Evolutionary conservation across 2,329 filamentous ascomycete genomes (phyloP).

Genomic region (Sclerotinia trifoliorum): DNA sequence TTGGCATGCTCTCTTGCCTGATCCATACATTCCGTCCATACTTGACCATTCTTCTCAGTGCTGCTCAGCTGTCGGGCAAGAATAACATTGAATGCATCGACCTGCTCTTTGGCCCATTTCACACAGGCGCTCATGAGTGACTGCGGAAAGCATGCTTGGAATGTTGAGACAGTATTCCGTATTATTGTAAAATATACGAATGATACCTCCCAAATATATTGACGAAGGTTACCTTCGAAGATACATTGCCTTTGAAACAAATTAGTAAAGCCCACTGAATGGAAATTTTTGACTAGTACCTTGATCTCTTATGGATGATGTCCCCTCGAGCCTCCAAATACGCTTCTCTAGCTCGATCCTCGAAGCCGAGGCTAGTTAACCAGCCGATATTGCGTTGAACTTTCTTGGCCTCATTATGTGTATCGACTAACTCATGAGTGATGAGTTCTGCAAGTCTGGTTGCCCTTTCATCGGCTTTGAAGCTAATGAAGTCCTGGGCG

Average conservation of each 20-base stretch:
- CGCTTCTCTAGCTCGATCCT: slow-evolving; percentile 82
- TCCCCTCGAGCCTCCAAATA: slow-evolving; percentile 79
- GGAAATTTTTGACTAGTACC: slow-evolving; percentile 52
- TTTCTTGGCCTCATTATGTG: slow-evolving; percentile 71
- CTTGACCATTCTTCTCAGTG: slow-evolving; percentile 70
- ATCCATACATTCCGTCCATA: slow-evolving; percentile 82
- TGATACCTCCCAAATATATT: slow-evolving; percentile 93
- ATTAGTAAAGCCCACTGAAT: neutral
- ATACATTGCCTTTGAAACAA: slow-evolving; percentile 70
- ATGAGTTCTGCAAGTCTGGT: slow-evolving; percentile 73
- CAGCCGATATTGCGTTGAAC: slow-evolving; percentile 80
- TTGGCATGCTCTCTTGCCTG: slow-evolving; percentile 76
- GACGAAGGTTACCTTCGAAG: slow-evolving; percentile 88
- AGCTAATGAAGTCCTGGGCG: slow-evolving; percentile 87
- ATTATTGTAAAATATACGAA: slow-evolving; percentile 96
- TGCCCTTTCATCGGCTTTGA: slow-evolving; percentile 85
- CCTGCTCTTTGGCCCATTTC: slow-evolving; percentile 95
- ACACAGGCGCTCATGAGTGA: slow-evolving; percentile 91
- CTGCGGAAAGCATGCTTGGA: slow-evolving; percentile 81
- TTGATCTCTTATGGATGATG: slow-evolving; percentile 76
- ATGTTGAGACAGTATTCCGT: slow-evolving; percentile 86
- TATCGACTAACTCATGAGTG: slow-evolving; percentile 72
- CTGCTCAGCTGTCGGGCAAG: slow-evolving; percentile 83
- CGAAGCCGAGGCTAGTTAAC: slow-evolving; percentile 83
- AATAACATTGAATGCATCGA: slow-evolving; percentile 85